Evolutionary conservation across 345 rosid species (phyloP), one percentile per base, ranked within the genome.

Genomic region (Salix arbutifolia): DNA sequence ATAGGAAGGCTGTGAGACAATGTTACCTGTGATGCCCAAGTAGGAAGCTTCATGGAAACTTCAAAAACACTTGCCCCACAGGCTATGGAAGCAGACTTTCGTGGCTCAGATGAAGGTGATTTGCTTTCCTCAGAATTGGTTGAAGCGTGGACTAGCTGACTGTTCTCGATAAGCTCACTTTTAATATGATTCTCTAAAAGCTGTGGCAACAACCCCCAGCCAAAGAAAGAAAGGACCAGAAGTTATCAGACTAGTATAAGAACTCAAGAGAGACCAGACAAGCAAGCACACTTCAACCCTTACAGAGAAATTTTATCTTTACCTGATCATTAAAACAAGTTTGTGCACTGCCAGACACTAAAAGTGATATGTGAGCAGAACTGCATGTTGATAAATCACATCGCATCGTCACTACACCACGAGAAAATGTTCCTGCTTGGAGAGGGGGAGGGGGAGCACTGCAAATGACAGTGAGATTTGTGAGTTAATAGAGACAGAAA

Each of bases 361-460:
- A 77, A 73, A 96, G 90, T 61, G 99, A 96, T 76, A 94, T 83
- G 68, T 94, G 98, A 64, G 98, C 97, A 30, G 90, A 88, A 86
- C 92, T 88, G 86, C 95, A 89, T 25, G 99, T 96, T 42, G 97
- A 94, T 75, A 96, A 71, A 84, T 96, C 99, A 82, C 99, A 96
- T 52, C 97, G 88, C 99, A 96, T 96, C 77, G 99, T 96, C 76
- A 96, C 94, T 23, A 96, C 97, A 78, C 99, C 99, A 80, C 97
- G 99, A 83, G 97, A 87, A 84, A 92, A 94, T 79, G 97, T 81
- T 78, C 98, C 99, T n/a, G 98, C 99, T 80, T 96, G 99, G 80
- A 94, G 97, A 66, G 99, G 99, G 21, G 99, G 99, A 67, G 98
- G 97, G 69, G 98, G 93, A 77, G 99, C 98, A 92, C 99, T 96